Percentiles rank a stretch among this genome's conserved stretches.
Conservation (phyloP, 495 filamentous ascomycete genomes). For the Polyplosphaeria fusca region DNA sequence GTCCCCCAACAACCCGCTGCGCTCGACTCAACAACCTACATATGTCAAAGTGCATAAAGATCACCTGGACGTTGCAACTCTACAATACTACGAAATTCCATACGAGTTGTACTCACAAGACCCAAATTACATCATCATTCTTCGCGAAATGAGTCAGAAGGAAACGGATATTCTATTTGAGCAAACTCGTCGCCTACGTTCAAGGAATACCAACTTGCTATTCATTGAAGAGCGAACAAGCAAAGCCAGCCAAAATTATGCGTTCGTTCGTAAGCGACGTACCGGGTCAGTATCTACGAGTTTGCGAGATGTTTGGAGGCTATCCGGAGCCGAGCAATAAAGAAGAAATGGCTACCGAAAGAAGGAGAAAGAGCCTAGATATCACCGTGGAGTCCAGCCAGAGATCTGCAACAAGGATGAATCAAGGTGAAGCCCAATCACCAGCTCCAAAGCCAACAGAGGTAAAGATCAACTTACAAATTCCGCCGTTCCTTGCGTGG, state of each 20-base stretch:
- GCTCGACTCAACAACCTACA: slow-evolving; percentile 28
- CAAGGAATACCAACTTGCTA: slow-evolving; percentile 25
- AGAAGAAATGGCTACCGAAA: too few species aligned
- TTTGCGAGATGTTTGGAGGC: slow-evolving; percentile 27
- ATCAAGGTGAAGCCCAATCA: too few species aligned
- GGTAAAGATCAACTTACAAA: too few species aligned
- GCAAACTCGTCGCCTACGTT: slow-evolving; percentile 41
- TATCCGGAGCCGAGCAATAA: slow-evolving; percentile 34
- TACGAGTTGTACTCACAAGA: slow-evolving; percentile 39
- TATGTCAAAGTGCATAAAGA: slow-evolving; percentile 44
- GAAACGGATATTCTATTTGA: slow-evolving; percentile 47
- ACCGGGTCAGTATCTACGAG: slow-evolving; percentile 16
- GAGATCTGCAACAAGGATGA: too few species aligned
- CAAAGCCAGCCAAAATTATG: slow-evolving; percentile 35
- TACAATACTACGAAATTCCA: slow-evolving; percentile 42
- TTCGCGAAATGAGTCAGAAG: slow-evolving; percentile 42
- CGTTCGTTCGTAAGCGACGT: slow-evolving; percentile 38
- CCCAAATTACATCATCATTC: slow-evolving; percentile 42
- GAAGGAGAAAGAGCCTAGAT: too few species aligned
- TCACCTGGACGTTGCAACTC: slow-evolving; percentile 40
- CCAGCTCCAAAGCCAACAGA: too few species aligned
- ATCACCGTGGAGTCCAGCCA: too few species aligned
- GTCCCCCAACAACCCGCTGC: slow-evolving; percentile 23
- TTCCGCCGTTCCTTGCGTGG: too few species aligned
- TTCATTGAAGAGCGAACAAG: slow-evolving; percentile 38